Percentiles rank a stretch among this genome's conserved stretches.
These are phyloP conservation scores for Aspergillus caelatus DNA, from an alignment of 2,329 filamentous ascomycete genomes.

Conservation along the genomic window DNA sequence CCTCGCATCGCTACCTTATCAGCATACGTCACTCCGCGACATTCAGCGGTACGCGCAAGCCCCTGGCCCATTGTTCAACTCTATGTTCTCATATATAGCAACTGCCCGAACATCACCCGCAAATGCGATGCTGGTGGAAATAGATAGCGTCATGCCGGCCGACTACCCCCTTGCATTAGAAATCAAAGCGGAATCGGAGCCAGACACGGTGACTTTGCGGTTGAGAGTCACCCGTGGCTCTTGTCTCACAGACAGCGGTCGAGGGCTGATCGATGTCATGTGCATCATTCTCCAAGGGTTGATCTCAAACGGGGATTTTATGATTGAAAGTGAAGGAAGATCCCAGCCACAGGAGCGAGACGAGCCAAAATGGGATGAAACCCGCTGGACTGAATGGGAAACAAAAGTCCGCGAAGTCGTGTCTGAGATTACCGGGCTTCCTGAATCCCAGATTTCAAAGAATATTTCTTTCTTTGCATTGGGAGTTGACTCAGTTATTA, in stretches of 20 bases:
- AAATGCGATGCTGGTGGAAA: background rate
- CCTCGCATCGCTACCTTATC: background rate
- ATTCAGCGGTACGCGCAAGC: background rate
- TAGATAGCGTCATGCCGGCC: background rate
- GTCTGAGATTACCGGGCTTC: background rate
- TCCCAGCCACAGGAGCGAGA: too few relatives aligned
- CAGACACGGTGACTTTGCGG: background rate
- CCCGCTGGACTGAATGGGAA: background rate
- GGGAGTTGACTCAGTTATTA: background rate
- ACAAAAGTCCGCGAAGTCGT: background rate
- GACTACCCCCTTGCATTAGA: background rate
- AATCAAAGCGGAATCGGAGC: background rate
- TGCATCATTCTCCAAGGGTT: background rate
- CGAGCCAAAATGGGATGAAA: background rate
- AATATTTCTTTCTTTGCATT: background rate
- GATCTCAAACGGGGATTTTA: background rate
- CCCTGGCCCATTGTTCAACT: background rate
- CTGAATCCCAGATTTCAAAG: background rate
- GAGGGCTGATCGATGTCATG: background rate
- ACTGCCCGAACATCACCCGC: background rate
- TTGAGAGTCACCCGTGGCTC: background rate
- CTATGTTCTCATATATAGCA: background rate
- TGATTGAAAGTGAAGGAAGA: too few relatives aligned
- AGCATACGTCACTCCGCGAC: background rate
- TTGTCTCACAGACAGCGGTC: too few relatives aligned